These are phyloP conservation scores for Fraxinus velutina DNA, from an alignment of 305 asterid species.

Conservation along the genomic window DNA sequence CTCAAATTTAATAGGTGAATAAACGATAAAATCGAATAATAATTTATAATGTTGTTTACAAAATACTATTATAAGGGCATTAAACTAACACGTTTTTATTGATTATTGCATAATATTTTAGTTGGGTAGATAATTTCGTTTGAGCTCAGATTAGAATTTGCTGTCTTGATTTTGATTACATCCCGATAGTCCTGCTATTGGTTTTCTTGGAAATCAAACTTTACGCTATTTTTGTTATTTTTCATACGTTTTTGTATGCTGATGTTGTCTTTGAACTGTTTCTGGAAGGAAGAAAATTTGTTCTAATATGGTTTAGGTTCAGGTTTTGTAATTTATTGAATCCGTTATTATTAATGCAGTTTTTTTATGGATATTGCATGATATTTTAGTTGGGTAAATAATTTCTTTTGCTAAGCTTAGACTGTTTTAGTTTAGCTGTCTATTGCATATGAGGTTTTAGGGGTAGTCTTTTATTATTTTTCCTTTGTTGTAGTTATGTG, in stretches of 20 bases:
- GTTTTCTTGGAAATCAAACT: not conserved
- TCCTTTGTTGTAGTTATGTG: not conserved
- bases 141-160: constrained; percentile 30
- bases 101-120: constrained; percentile 11
- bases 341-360: constrained; percentile 11
- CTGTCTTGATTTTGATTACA: not conserved
- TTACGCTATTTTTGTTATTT: not conserved
- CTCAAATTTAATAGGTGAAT: not conserved
- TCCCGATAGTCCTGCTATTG: not conserved
- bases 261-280: not conserved
- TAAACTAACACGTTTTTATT: not conserved
- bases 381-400: constrained; percentile 5
- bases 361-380: constrained; percentile 19
- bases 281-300: constrained; percentile 9
- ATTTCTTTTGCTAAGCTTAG: not conserved
- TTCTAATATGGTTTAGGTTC: constrained; percentile 10
- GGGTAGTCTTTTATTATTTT: not conserved
- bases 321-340: not conserved
- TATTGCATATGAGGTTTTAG: not conserved
- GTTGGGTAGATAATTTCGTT: not conserved
- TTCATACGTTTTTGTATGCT: not conserved
- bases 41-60: not conserved
- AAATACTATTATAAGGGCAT: not conserved
- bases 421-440: not conserved
- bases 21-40: not conserved